Evolutionary conservation across 2,329 filamentous ascomycete genomes (phyloP).

Genomic region (Huntiella abstrusa): DNA sequence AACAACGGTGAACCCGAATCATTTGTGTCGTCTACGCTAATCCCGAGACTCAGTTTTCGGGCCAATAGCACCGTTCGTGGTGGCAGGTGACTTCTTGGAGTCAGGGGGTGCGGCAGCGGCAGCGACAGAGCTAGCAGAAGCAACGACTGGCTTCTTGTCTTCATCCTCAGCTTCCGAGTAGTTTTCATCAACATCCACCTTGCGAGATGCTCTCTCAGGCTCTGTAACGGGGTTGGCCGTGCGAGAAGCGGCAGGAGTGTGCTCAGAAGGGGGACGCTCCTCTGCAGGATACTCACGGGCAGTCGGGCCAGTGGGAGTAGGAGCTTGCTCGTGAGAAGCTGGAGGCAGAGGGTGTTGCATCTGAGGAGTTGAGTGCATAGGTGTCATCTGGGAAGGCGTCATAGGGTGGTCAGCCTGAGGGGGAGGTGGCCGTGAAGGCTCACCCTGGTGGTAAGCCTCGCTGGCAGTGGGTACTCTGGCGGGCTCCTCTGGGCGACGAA

Average conservation of each 20-base stretch:
- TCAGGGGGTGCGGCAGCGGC: constrained; percentile 25
- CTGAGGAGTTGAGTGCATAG: constrained; percentile 41
- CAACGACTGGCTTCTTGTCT: constrained; percentile 39
- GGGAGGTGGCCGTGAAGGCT: constrained; percentile 60
- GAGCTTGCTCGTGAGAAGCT: constrained; percentile 28
- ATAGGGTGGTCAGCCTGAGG: constrained; percentile 28
- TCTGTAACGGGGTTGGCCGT: constrained; percentile 37
- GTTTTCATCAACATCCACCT: constrained; percentile 94
- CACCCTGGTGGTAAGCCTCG: constrained; percentile 78
- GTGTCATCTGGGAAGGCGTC: constrained; percentile 34
- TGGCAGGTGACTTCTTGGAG: constrained; percentile 30
- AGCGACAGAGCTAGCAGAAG: constrained; percentile 24
- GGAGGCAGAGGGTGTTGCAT: constrained; percentile 25
- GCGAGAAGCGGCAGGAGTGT: constrained; percentile 13
- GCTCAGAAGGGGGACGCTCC: constrained; percentile 35
- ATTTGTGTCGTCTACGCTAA: constrained; percentile 6
- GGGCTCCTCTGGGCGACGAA: constrained; percentile 33
- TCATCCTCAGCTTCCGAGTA: constrained; percentile 92
- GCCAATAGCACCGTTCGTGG: constrained; percentile 28
- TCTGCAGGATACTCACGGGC: constrained; percentile 37
- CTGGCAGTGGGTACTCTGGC: constrained; percentile 43
- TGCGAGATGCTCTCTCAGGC: constrained; percentile 64
- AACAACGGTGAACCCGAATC: constrained; percentile 6
- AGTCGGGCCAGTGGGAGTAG: constrained; percentile 22
- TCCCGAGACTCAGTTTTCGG: constrained; percentile 27